These are phyloP conservation scores for Saturnispora sanitii DNA, from an alignment of 805 yeast genomes.

Conservation along the genomic window DNA sequence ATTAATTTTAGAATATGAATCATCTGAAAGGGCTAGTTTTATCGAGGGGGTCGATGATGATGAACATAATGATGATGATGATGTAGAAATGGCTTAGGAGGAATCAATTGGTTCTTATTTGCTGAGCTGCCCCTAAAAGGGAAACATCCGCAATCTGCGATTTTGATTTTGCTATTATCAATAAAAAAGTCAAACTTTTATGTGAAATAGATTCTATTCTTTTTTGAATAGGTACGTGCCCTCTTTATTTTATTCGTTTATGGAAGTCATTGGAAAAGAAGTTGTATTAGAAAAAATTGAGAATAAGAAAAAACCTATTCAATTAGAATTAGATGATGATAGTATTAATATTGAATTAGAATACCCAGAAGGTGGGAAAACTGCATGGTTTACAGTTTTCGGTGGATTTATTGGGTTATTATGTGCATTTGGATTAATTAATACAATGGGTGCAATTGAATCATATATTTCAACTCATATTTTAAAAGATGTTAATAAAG, in stretches of 20 bases:
- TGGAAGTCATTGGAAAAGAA: background rate
- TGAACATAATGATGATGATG: slow-evolving; percentile 8
- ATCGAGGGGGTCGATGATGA: slow-evolving; percentile 38
- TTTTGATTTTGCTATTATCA: background rate
- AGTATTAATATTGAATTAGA: background rate
- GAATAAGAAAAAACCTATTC: background rate
- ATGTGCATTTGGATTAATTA: slow-evolving; percentile 54
- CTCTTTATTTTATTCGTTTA: background rate
- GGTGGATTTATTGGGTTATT: slow-evolving; percentile 52
- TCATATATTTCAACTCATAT: slow-evolving; percentile 49
- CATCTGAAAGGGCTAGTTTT: slow-evolving; percentile 33
- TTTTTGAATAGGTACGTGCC: background rate
- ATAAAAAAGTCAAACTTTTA: too few relatives aligned
- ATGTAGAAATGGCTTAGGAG: too few relatives aligned
- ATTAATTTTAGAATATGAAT: slow-evolving; percentile 38
- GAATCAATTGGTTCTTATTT: too few relatives aligned
- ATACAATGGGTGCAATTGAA: slow-evolving; percentile 58
- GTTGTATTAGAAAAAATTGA: background rate
- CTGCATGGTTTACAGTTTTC: slow-evolving; percentile 33
- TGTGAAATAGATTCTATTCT: too few relatives aligned
- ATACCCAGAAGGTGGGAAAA: slow-evolving; percentile 8
- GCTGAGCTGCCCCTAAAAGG: background rate
- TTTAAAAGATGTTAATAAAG: slow-evolving; percentile 32
- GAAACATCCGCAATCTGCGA: background rate
- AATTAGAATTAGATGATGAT: background rate